Conservation (phyloP, 805 yeast genomes). For the Kuraishia cidri region DNA sequence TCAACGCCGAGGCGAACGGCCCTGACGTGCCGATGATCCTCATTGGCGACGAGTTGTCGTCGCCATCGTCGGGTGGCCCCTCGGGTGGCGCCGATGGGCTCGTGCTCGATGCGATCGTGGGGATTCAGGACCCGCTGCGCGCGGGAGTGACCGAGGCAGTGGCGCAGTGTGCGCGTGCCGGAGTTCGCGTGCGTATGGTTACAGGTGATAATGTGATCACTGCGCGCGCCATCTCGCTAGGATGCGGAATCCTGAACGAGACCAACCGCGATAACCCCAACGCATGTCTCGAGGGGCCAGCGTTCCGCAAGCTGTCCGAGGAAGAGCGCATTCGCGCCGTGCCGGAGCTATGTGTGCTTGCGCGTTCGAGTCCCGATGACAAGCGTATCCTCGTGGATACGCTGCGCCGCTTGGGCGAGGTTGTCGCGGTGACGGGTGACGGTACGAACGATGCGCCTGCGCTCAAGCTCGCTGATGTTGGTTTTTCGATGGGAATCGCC, state of each 20-base stretch:
- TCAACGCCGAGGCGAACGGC: slow-evolving; percentile 4
- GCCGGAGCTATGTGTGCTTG: slow-evolving; percentile 78
- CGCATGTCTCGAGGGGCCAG: slow-evolving; percentile 89
- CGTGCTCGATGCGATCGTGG: slow-evolving; percentile 68
- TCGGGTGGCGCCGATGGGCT: slow-evolving; percentile 21
- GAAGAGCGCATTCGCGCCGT: slow-evolving; percentile 48
- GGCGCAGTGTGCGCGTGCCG: slow-evolving; percentile 76
- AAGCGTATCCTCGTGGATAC: slow-evolving; percentile 81
- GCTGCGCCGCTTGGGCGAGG: slow-evolving; percentile 73
- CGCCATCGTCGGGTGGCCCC: not conserved
- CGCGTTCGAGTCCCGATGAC: slow-evolving; percentile 95
- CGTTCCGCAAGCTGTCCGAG: slow-evolving; percentile 58
- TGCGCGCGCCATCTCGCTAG: slow-evolving; percentile 83
- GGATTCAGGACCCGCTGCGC: slow-evolving; percentile 92
- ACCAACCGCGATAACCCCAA: slow-evolving; percentile 42
- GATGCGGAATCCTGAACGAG: slow-evolving; percentile 68
- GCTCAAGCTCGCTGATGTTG: slow-evolving; percentile 91
- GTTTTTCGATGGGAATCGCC: slow-evolving; percentile 96
- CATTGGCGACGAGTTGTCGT: slow-evolving; percentile 11
- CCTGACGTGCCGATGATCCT: slow-evolving; percentile 17
- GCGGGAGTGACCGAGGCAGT: slow-evolving; percentile 89
- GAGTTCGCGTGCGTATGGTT: slow-evolving; percentile 94
- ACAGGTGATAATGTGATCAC: slow-evolving; percentile 94
- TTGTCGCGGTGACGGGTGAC: slow-evolving; percentile 98
- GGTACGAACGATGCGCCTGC: slow-evolving; percentile 99